Conservation (phyloP, 176 grass and related monocot genomes). For the Lolium rigidum region DNA sequence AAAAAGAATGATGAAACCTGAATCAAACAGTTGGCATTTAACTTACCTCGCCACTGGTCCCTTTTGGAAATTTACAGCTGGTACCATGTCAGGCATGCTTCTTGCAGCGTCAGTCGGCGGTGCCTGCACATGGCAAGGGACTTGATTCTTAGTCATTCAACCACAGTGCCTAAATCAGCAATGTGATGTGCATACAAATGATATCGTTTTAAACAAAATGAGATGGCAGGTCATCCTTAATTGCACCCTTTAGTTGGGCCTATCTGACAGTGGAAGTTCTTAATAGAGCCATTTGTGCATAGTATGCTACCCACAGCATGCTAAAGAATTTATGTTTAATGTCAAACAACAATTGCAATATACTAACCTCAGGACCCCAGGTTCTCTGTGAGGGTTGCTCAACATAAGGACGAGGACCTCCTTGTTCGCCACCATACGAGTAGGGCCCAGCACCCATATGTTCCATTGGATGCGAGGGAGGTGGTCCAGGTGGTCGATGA, state of each 20-base stretch:
- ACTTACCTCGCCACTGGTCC: conserved; percentile 46
- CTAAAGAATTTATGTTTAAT: conserved; percentile 10
- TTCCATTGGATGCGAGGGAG: conserved; percentile 48
- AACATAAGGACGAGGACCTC: conserved; percentile 50
- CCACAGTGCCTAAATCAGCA: conserved; percentile 15
- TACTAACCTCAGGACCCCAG: conserved; percentile 66
- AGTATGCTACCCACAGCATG: conserved; percentile 4
- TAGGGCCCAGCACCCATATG: conserved; percentile 53
- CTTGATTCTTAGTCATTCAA: conserved; percentile 32
- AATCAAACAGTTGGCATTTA: conserved; percentile 28
- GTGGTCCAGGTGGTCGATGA: conserved; percentile 49
- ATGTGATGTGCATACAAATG: neutral
- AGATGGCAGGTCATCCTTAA: neutral
- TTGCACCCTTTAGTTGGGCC: neutral
- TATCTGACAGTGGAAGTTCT: neutral
- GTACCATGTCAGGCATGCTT: conserved; percentile 48
- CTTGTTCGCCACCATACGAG: conserved; percentile 55
- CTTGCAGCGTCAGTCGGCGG: conserved; percentile 40
- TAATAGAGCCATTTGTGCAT: conserved; percentile 14
- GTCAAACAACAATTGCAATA: neutral
- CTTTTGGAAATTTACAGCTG: conserved; percentile 55
- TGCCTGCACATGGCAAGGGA: conserved; percentile 46
- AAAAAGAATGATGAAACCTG: neutral
- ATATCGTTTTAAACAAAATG: neutral
- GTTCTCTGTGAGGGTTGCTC: conserved; percentile 63